Base-by-base conservation (phyloP, 345 rosid species). In the Laguncularia racemosa region DNA sequence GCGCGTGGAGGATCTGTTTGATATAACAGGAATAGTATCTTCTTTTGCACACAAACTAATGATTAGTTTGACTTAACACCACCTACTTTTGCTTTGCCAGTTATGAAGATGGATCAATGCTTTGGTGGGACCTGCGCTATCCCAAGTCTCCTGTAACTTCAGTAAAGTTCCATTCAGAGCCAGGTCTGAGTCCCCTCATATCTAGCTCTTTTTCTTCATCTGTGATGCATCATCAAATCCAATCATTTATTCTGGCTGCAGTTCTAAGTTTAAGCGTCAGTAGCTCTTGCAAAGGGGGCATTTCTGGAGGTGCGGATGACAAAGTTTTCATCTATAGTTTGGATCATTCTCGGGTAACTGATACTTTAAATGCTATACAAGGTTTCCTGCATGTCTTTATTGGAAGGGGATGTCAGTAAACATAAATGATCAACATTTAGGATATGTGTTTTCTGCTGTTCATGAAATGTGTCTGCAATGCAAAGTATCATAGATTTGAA, bases 301-400 rank as follows among this genome's bases (percentile, higher is more conserved):
- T 93, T 66, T 86, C 96, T n/a, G 97, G 96, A 57, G 80, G 84
- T 44, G 99, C 97, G 56, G 97, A 93, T 71, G 77, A 93, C 75
- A 83, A 80, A 67, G 57, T 85, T 43, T 61, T 76, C 48, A 65
- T 85, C 58, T 93, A 67, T 65, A 79, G 73, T 68, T 76, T 93
- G 76, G 88, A 89, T 68, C 73, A 72, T 76, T 70, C 88, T 19
- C 66, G 48, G 63, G 98, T 88, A 79, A 71, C 63, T 70, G 21
- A 21, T 53, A n/a, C 14, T 14, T 26, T 20, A 7, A 19, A 13
- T 21, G 3, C 46, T n/a, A 6, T 16, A 46, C 28, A 26, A 26
- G 6, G 9, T 33, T 5, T 33, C 40, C 28, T 23, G 28, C 28
- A 33, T 9, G 7, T 33, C 11, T 33, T 33, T 33, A 33, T 33